These are phyloP conservation scores for Hygrocybe coccinea DNA, from an alignment of 768 basidiomycete genomes.

Conservation along the genomic window DNA sequence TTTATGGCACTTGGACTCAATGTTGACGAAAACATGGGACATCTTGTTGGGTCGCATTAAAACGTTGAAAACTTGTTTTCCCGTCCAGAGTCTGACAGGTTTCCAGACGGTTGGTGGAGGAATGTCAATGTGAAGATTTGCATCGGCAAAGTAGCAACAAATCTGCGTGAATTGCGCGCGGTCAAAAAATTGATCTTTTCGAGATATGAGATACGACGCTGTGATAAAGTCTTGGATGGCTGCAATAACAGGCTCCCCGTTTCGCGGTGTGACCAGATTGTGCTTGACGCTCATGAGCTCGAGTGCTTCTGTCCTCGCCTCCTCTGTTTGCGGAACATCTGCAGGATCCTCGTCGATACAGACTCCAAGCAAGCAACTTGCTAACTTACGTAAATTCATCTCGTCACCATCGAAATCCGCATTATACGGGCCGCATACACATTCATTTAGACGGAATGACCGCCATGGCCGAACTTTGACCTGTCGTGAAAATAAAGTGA, in stretches of 20 bases:
- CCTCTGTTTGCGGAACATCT: conserved; percentile 99
- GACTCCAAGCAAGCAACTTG: background rate
- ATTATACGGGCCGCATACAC: conserved; percentile 98
- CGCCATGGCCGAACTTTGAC: conserved; percentile 95
- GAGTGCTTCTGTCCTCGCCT: conserved; percentile 93
- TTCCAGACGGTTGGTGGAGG: conserved; percentile 95
- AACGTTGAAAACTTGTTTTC: conserved; percentile 97
- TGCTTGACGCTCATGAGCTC: conserved; percentile 97
- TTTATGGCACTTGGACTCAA: conserved; percentile 93
- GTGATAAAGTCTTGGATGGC: conserved; percentile 99
- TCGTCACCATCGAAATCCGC: conserved; percentile 99
- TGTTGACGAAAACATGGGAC: conserved; percentile 83
- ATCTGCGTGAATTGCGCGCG: conserved; percentile 94
- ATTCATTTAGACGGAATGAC: conserved; percentile 95
- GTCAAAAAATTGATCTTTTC: conserved; percentile 88
- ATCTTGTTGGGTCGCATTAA: conserved; percentile 90
- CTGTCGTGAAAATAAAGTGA: conserved; percentile 27
- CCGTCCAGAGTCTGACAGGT: conserved; percentile 91
- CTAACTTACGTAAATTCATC: conserved; percentile 89
- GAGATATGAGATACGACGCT: conserved; percentile 91
- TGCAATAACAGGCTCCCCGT: conserved; percentile 98
- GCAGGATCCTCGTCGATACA: conserved; percentile 7
- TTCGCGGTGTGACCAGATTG: conserved; percentile 95
- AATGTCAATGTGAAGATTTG: conserved; percentile 86
- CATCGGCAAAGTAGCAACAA: conserved; percentile 91